Conservation (phyloP, 2,329 filamentous ascomycete species). For the Penicillium sp. region DNA sequence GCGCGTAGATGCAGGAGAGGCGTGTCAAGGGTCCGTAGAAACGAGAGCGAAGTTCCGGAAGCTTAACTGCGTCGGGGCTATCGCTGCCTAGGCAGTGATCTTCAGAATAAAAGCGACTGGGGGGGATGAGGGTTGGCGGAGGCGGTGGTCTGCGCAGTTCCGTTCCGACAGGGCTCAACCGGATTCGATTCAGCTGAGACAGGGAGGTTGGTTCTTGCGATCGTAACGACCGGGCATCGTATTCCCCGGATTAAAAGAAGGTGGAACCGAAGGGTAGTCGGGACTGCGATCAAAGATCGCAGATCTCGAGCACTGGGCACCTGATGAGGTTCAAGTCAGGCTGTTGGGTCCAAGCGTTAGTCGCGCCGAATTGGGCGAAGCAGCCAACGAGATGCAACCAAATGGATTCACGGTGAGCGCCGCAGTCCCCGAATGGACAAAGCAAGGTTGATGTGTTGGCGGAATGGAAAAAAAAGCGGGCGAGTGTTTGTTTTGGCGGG, state of each 20-base stretch:
- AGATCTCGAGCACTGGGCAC: constrained; percentile 18
- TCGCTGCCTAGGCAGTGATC: neutral
- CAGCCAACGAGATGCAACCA: constrained; percentile 13
- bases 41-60: neutral
- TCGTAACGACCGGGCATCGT: constrained; percentile 6
- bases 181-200: constrained; percentile 8
- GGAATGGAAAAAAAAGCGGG: constrained; percentile 11
- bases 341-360: constrained; percentile 24
- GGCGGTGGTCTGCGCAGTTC: constrained; percentile 16
- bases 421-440: constrained; percentile 7
- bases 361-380: constrained; percentile 10
- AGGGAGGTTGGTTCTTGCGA: neutral
- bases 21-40: neutral
- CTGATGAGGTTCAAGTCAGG: constrained; percentile 25
- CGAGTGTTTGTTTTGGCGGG: constrained; percentile 25
- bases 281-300: constrained; percentile 12
- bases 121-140: constrained; percentile 3
- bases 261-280: neutral
- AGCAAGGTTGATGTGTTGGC: constrained; percentile 14
- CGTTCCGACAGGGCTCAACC: constrained; percentile 14
- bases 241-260: neutral
- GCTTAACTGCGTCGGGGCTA: neutral
- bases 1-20: neutral
- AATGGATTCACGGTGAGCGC: constrained; percentile 7
- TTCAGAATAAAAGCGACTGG: constrained; percentile 1